phyloP scores from a whole-genome alignment of 2,329 filamentous ascomycete genomes.

The Paraconiothyrium brasiliense region DNA sequence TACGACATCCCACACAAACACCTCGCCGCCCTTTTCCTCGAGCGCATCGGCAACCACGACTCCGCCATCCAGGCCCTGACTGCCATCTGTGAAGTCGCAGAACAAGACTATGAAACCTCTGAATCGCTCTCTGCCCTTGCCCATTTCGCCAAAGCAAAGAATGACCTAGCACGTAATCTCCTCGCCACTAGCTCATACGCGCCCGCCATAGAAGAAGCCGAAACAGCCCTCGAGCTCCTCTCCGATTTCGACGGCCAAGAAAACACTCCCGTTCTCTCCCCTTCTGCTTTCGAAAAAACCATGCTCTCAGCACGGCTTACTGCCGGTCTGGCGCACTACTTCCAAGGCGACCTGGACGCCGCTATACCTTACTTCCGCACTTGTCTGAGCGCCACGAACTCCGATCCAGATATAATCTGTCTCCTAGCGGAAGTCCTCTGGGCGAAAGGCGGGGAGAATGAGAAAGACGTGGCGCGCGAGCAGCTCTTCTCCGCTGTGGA shows the following conservation, averaged over 20 bases:
- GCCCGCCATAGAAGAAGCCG: constrained; percentile 79
- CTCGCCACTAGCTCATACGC: constrained; percentile 73
- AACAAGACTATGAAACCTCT: constrained; percentile 83
- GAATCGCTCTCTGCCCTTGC: constrained; percentile 79
- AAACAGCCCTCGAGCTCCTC: constrained; percentile 81
- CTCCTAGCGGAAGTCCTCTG: constrained; percentile 91
- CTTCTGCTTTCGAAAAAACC: constrained; percentile 72
- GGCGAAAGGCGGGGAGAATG: constrained; percentile 81
- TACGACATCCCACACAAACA: constrained; percentile 78
- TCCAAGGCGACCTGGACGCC: constrained; percentile 69
- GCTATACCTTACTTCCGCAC: constrained; percentile 82
- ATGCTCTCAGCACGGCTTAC: constrained; percentile 87
- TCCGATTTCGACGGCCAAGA: constrained; percentile 67
- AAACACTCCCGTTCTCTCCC: constrained; percentile 64
- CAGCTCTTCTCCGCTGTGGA: constrained; percentile 84
- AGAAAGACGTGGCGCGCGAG: constrained; percentile 78
- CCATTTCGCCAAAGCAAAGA: constrained; percentile 82
- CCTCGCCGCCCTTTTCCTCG: constrained; percentile 80
- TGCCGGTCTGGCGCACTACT: constrained; percentile 83
- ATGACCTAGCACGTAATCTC: constrained; percentile 85
- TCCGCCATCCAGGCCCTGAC: constrained; percentile 72
- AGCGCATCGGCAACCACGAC: constrained; percentile 76
- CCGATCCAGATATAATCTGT: constrained; percentile 84
- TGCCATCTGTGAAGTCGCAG: constrained; percentile 73
- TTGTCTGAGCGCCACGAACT: constrained; percentile 78